These are phyloP conservation scores for Syzygium aqueum DNA, from an alignment of 345 rosid species.

Conservation along the genomic window DNA sequence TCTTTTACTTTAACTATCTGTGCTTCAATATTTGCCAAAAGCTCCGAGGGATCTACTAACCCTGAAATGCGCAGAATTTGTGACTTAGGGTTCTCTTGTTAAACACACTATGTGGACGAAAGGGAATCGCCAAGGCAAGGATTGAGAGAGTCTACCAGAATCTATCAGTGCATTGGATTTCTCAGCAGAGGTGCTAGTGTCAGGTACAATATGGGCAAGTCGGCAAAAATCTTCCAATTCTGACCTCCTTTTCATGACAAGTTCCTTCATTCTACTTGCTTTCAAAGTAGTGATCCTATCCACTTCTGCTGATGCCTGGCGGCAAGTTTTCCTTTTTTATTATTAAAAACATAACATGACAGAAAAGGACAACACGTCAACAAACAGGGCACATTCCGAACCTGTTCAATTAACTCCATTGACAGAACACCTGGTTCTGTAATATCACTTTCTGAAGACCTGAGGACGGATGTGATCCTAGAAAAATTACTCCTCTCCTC, in stretches of 20 bases:
- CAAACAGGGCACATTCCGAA: constrained; percentile 2
- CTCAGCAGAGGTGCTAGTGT: constrained; percentile 79
- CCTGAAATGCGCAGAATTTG: constrained; percentile 23
- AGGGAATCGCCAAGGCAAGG: neutral
- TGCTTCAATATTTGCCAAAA: constrained; percentile 69
- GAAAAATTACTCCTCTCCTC: constrained; percentile 53
- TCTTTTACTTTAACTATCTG: constrained; percentile 73
- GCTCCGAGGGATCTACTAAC: constrained; percentile 86
- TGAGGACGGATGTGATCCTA: constrained; percentile 39
- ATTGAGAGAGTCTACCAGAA: constrained; percentile 46
- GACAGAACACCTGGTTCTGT: constrained; percentile 64
- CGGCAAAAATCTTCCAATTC: constrained; percentile 76
- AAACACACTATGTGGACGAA: neutral
- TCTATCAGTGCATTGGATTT: constrained; percentile 88
- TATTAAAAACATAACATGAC: neutral
- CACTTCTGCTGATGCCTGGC: constrained; percentile 82
- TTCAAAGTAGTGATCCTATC: constrained; percentile 66
- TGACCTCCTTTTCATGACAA: constrained; percentile 78
- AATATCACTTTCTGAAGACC: constrained; percentile 55
- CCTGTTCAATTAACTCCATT: constrained; percentile 69
- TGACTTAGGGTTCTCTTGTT: neutral
- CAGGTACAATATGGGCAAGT: constrained; percentile 75
- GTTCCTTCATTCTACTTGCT: constrained; percentile 93
- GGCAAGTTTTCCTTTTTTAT: neutral
- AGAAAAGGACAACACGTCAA: neutral